Conservation (phyloP, 2,329 filamentous ascomycete species). For the Drechslerella coelobrocha region DNA sequence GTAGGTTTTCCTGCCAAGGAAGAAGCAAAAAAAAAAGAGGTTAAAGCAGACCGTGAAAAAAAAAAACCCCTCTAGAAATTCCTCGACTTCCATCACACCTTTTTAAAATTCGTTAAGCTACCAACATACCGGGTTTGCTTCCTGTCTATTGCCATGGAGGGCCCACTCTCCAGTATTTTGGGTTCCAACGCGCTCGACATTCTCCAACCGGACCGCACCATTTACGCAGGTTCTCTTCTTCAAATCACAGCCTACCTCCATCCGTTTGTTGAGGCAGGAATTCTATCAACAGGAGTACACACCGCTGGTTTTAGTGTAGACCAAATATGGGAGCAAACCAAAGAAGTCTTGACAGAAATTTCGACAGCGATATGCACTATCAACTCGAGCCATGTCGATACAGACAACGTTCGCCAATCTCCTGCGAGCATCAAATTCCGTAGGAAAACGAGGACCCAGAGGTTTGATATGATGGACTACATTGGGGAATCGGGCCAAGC, state of each 20-base stretch:
- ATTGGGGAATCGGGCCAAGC: too few species aligned
- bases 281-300: constrained; percentile 68
- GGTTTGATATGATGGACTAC: too few species aligned
- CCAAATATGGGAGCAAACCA: constrained; percentile 94
- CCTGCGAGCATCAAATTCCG: too few species aligned
- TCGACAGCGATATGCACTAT: constrained; percentile 10
- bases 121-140: neutral
- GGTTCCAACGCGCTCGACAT: neutral
- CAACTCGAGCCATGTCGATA: neutral
- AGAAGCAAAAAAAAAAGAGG: neutral
- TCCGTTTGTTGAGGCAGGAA: neutral
- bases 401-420: too few species aligned
- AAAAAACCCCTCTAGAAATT: too few species aligned
- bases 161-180: neutral
- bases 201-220: constrained; percentile 4
- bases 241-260: constrained; percentile 12
- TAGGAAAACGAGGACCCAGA: too few species aligned
- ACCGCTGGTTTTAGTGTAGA: constrained; percentile 83
- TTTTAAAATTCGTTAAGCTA: neutral
- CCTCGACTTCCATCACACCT: neutral
- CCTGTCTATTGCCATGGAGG: neutral
- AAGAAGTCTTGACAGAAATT: constrained; percentile 56
- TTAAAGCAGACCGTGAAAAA: neutral
- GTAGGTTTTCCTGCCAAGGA: too few species aligned
- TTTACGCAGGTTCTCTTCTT: constrained; percentile 14